Evolutionary conservation across 1,139 yeast genomes (phyloP).

Genomic region (Taiozyma onychis): DNA sequence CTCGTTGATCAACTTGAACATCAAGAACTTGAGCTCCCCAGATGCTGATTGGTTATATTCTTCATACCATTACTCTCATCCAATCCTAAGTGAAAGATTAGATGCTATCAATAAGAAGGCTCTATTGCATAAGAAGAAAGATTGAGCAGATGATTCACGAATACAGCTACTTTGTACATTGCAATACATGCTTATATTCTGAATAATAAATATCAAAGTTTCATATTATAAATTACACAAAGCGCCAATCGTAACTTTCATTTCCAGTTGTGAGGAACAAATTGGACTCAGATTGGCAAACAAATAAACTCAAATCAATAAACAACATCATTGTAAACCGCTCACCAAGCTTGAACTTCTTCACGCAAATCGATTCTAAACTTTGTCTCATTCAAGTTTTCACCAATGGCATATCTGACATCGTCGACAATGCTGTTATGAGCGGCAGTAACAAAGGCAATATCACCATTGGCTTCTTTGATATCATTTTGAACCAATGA

Average conservation of each 20-base stretch:
- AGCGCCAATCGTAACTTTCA: too few relatives aligned
- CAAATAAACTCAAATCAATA: too few relatives aligned
- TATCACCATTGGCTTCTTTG: slow-evolving; percentile 33
- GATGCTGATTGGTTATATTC: slow-evolving; percentile 89
- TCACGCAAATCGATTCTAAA: slow-evolving; percentile 21
- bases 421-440: slow-evolving; percentile 51
- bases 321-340: too few relatives aligned
- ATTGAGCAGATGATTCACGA: slow-evolving; percentile 2
- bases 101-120: slow-evolving; percentile 47
- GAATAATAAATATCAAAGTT: background rate
- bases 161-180: too few relatives aligned
- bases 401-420: slow-evolving; percentile 31
- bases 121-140: slow-evolving; percentile 10
- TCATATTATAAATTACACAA: too few relatives aligned
- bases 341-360: slow-evolving; percentile 23
- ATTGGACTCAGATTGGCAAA: too few relatives aligned
- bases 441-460: slow-evolving; percentile 45
- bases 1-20: slow-evolving; percentile 70
- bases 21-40: slow-evolving; percentile 75
- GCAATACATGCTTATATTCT: background rate
- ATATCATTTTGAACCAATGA: slow-evolving; percentile 33
- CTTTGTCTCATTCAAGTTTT: slow-evolving; percentile 13
- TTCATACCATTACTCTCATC: slow-evolving; percentile 86
- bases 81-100: slow-evolving; percentile 84
- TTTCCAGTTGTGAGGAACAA: too few relatives aligned